Evolutionary conservation across 139 green algal genomes (phyloP), one percentile per base, ranked within the genome.

Genomic region (Haematococcus lacustris): DNA sequence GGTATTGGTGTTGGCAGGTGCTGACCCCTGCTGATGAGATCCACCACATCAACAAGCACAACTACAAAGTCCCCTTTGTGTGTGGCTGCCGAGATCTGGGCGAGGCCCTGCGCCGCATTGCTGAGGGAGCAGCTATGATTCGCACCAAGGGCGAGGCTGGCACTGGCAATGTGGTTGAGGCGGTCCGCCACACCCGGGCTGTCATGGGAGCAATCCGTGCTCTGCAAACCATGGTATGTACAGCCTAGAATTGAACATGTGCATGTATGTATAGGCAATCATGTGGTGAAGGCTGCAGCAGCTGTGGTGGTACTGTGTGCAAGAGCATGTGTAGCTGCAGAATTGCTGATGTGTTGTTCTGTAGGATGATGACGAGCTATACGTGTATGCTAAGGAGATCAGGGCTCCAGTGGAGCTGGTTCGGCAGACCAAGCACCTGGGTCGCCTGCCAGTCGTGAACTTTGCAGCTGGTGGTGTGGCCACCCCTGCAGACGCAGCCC

Each of bases 41-140:
- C 39, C 92, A 99, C 85, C 95, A 99, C 95, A 99, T 97, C 82
- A 98, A 98, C 93, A 99, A 99, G 92, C 95, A 98, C 87, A 95
- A 97, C 83, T 99, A 97, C 90, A 96, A 94, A 83, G 91, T 97
- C 37, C 95, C 95, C 1, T 98, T 98, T 75, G 92, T 99, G n/a
- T 99, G 95, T 76, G 95, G 95, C 41, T 99, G 95, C 88, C 93
- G 95, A 30, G 91, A 99, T 85, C 84, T 99, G 30, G 95, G 95
- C 21, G 95, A 99, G 89, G 95, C 95, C 23, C 90, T 99, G 38
- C 86, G 95, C 53, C 91, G 95, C 71, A 89, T 99, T 38, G 92
- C 94, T 26, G 95, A 99, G 85, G 95, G 95, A 6, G 92, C 91
- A 38, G 92, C 96, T 68, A 98, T 99, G 94, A 99, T 99, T 83